Base-by-base conservation (phyloP, 306 rosid species). In the Rosa chinensis region DNA sequence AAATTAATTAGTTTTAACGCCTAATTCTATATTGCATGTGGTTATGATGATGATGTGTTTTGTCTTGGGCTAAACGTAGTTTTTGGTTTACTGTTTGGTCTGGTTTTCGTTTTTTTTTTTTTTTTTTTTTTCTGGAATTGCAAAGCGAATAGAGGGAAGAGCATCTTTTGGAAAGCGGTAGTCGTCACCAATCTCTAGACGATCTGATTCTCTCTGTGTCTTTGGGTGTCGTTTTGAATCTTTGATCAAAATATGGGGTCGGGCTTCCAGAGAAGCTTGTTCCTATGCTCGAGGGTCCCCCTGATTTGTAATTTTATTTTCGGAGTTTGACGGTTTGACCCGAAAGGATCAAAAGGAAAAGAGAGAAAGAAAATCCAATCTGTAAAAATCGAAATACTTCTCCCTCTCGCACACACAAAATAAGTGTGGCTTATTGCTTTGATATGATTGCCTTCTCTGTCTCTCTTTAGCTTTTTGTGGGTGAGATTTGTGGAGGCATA, bases 81-180 rank as follows among this genome's bases (percentile, higher is more conserved):
- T 80, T 80, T 58, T 55, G 77, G 28, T 78, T 78, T 48, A 32
- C 37, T 72, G 64, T 10, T 59, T 74, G 28, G 39, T 58, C 47
- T 28, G 32, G n/a, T 73, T 66, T 18, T 39, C 10, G 20, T 8
- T 11, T 63, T 11, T 66, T 18, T 20, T 37, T 8, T 11, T 63
- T 11, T 66, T 18, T 20, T 8, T 66, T 58, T 48, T 64, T 13
- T 12, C 13, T 21, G 39, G 48, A 37, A 53, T 85, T 80, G 86
- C 88, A 85, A 89, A 88, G 84, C 78, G 80, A 85, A 80, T 8
- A 75, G 81, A 45, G 66, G 61, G 80, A 75, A 87, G 97, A 78
- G 92, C 89, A 88, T 92, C 96, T 92, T 89, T 92, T 92, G 95
- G 86, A 92, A 89, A 92, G 96, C 89, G 90, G 93, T 88, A 92